Conservation (phyloP, 2,329 filamentous ascomycete species). For the Penicillium sp. region DNA sequence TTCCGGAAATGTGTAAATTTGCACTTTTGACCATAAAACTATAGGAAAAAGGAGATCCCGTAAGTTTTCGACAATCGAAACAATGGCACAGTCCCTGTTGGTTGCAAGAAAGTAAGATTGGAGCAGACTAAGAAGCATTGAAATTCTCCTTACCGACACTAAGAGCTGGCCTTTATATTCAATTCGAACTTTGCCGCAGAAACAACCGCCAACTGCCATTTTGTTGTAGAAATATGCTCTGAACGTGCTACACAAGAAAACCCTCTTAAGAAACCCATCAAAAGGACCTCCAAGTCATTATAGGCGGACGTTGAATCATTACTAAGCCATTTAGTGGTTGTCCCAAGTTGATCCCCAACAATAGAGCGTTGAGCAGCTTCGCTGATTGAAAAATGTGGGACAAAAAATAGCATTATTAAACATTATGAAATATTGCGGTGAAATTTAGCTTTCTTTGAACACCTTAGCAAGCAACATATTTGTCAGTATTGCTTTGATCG, state of each 20-base stretch:
- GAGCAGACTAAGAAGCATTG: background rate
- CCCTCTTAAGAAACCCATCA: too few relatives aligned
- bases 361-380: background rate
- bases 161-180: conserved; percentile 37
- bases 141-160: conserved; percentile 26
- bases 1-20: conserved; percentile 37
- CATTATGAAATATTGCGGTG: background rate
- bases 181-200: conserved; percentile 41
- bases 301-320: background rate
- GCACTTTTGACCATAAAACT: conserved; percentile 35
- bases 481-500: too few relatives aligned
- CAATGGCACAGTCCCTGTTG: conserved; percentile 46
- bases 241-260: background rate
- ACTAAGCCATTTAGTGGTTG: background rate
- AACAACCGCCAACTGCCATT: conserved; percentile 40
- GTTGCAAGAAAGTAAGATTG: background rate
- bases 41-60: conserved; percentile 34
- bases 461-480: too few relatives aligned
- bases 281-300: too few relatives aligned
- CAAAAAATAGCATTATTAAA: background rate
- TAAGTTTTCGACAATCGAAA: conserved; percentile 45
- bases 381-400: too few relatives aligned
- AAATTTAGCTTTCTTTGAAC: background rate
- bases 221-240: background rate
- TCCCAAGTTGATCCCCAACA: background rate